phyloP scores from a whole-genome alignment of 192 early-diverging fungal genomes.

The Backusella tuberculispora region DNA sequence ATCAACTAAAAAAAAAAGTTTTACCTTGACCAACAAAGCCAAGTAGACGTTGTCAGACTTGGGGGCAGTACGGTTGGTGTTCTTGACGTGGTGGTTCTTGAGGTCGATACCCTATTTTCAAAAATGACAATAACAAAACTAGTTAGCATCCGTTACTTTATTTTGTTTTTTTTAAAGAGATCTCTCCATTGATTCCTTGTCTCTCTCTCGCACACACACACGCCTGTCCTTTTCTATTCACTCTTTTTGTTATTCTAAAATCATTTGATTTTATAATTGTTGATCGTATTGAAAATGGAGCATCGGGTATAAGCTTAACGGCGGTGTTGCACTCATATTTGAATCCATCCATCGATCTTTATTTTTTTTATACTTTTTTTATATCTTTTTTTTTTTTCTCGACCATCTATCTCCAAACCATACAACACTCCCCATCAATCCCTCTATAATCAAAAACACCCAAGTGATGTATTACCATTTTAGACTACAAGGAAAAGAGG shows the following conservation, averaged over 20 bases:
- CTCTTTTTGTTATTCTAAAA: no score
- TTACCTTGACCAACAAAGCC: slow-evolving; percentile 96
- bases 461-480: slow-evolving; percentile 1
- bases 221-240: no score
- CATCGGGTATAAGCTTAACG: neutral
- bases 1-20: no score
- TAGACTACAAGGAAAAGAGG: slow-evolving; percentile 12
- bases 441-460: no score
- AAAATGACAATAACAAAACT: no score
- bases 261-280: no score
- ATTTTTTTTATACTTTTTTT: neutral
- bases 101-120: slow-evolving; percentile 96
- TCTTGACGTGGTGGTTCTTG: slow-evolving; percentile 98
- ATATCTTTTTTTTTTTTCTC: neutral
- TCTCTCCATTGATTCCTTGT: no score
- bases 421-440: neutral
- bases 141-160: no score
- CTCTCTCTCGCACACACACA: no score
- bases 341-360: slow-evolving; percentile 17
- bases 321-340: neutral
- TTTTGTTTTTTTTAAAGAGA: no score
- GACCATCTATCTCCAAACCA: neutral
- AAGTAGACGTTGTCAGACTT: slow-evolving; percentile 97
- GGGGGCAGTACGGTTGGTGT: slow-evolving; percentile 84
- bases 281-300: neutral